Base-by-base conservation (phyloP, 2,329 filamentous ascomycete species). In the Paracamarosporium sp. region DNA sequence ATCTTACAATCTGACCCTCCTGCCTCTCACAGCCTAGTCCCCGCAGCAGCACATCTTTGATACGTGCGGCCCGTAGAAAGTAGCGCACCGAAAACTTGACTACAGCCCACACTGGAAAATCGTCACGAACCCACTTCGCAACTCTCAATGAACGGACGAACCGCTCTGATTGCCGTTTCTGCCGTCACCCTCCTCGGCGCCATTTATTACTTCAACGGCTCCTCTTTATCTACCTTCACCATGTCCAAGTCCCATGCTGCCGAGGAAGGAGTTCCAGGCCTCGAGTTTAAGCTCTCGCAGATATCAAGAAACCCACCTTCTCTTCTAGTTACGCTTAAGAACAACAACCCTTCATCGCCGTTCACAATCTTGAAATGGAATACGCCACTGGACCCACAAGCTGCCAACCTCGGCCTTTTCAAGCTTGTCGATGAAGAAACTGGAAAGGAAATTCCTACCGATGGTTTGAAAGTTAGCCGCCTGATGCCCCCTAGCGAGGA, bases 321-420 rank as follows among this genome's bases (percentile, higher is more conserved):
- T 0, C 47, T 79, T 12, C 66, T 71, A 13, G 68, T 79, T 22
- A 76, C 71, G 1, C 62, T 79, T 46, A 71, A 72, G 9, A 80
- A 80, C 54, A 68, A 64, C 36, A 68, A 69, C 41, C 68, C 71
- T 1, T 60, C 66, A 8, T 69, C 69, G 2, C 62, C 74, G 1
- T 72, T 76, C 55, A 77, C 78, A 0, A 50, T 80, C 7, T 63
- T 77, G 24, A 74, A 69, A 60, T 80, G 78, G 78, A 70, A 74
- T 45, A 77, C 77, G 1, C 78, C 78, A 5, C 64, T 80, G 40
- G 78, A 80, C 55, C 57, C 68, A 1, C 63, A 71, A 33, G 76
- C 76, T 9, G 54, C 75, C 17, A 75, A 76, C 20, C 72, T 76
- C 3, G 77, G 77, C 15, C 67, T 79, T 4, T 75, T 80, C 57